Evolutionary conservation across 495 filamentous ascomycete species (phyloP).

Genomic region (Elaphomyces granulatus): DNA sequence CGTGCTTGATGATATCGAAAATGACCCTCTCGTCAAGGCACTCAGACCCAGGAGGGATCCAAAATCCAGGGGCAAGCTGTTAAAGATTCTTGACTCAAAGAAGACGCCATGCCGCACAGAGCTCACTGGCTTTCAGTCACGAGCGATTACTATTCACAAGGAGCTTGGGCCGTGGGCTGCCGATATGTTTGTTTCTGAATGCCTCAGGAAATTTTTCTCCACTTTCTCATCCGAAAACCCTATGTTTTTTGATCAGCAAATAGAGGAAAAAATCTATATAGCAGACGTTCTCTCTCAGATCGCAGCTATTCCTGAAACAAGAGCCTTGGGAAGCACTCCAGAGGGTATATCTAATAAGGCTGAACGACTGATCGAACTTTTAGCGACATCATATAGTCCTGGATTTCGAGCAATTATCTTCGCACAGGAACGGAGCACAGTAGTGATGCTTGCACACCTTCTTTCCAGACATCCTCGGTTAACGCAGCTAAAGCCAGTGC

Average conservation of each 20-base stretch:
- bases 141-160: constrained; percentile 34
- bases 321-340: constrained; percentile 1
- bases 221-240: constrained; percentile 12
- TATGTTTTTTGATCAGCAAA: constrained; percentile 2
- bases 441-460: constrained; percentile 50
- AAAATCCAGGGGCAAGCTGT: constrained; percentile 20
- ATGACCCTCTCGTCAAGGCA: constrained; percentile 57
- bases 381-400: constrained; percentile 28
- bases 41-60: constrained; percentile 25
- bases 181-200: constrained; percentile 52
- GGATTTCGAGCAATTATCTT: constrained; percentile 64
- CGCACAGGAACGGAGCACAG: constrained; percentile 55
- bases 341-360: constrained; percentile 39
- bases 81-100: constrained; percentile 30
- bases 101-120: constrained; percentile 52
- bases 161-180: constrained; percentile 64
- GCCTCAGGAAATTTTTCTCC: constrained; percentile 34
- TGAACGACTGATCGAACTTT: constrained; percentile 35
- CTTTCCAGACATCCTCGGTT: constrained; percentile 46
- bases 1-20: constrained; percentile 37
- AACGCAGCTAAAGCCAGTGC: constrained; percentile 34
- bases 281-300: constrained; percentile 34
- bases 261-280: constrained; percentile 46
- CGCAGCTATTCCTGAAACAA: constrained; percentile 18
- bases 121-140: constrained; percentile 41